Percentiles rank a stretch among this genome's conserved stretches.
Evolutionary conservation across 1,284 basidiomycete genomes (phyloP).

Genomic region (Ceratobasidium papillatum): DNA sequence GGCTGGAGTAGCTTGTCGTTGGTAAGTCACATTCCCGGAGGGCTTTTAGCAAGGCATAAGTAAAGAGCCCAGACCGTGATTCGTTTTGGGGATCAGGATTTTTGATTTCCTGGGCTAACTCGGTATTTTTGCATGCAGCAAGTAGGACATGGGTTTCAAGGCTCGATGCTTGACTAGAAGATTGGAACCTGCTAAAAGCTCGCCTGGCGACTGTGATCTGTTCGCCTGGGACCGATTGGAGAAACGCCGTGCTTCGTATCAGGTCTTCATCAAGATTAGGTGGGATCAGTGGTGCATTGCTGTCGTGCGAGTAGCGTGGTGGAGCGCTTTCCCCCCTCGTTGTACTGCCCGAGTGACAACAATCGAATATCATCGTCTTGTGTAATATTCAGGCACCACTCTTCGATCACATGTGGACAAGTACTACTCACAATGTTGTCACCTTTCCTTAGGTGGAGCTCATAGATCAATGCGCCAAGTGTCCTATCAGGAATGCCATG

Average conservation of each 20-base stretch:
- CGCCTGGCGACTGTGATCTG: background rate
- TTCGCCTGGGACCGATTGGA: background rate
- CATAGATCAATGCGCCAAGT: constrained; percentile 10
- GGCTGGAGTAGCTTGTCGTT: constrained; percentile 15
- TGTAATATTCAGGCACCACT: background rate
- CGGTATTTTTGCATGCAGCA: constrained; percentile 13
- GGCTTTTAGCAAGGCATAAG: background rate
- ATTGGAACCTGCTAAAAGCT: background rate
- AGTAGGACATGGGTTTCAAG: constrained; percentile 17
- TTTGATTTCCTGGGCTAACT: background rate
- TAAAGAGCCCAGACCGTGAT: constrained; percentile 1
- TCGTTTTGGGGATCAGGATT: background rate
- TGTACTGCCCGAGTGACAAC: constrained; percentile 14
- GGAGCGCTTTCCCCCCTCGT: background rate
- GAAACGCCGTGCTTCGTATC: background rate
- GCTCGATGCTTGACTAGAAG: background rate
- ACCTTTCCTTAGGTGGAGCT: background rate
- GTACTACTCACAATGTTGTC: constrained; percentile 33
- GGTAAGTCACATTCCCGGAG: constrained; percentile 3
- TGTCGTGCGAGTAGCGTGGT: background rate
- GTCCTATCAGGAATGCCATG: constrained; percentile 26
- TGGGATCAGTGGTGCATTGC: background rate
- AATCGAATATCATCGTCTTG: constrained; percentile 15
- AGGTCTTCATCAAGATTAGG: background rate
- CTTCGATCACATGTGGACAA: background rate